These are phyloP conservation scores for Erythrophleum fordii DNA, from an alignment of 306 rosid genomes.

Conservation along the genomic window DNA sequence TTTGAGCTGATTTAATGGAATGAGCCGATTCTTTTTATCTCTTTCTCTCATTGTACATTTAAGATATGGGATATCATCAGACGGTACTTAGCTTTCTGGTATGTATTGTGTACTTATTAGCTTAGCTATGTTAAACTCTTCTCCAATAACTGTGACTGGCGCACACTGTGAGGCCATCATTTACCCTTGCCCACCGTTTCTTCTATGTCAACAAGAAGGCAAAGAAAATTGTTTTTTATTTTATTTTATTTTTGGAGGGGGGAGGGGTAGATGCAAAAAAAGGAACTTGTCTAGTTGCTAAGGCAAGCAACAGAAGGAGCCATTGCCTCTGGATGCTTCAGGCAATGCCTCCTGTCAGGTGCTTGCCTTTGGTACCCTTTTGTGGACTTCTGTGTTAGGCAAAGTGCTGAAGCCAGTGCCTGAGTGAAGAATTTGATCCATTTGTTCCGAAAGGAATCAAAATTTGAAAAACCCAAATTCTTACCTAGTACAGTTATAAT, in stretches of 20 bases:
- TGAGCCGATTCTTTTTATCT: neutral
- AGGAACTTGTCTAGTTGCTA: neutral
- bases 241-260: too few relatives aligned
- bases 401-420: neutral
- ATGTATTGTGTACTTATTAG: neutral
- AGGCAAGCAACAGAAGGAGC: neutral
- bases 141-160: neutral
- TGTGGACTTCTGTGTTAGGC: neutral
- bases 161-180: neutral
- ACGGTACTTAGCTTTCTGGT: neutral
- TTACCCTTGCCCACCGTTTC: neutral
- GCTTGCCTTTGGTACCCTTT: neutral
- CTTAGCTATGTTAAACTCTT: neutral
- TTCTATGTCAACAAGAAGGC: neutral
- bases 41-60: neutral
- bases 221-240: neutral
- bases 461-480: neutral
- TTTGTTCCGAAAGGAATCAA: neutral
- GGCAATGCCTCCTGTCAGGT: neutral
- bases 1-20: neutral
- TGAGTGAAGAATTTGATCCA: neutral
- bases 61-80: neutral
- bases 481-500: neutral
- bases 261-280: too few relatives aligned
- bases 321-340: neutral